Conservation (phyloP, 1,284 basidiomycete species). For the Sporisorium graminicola region DNA sequence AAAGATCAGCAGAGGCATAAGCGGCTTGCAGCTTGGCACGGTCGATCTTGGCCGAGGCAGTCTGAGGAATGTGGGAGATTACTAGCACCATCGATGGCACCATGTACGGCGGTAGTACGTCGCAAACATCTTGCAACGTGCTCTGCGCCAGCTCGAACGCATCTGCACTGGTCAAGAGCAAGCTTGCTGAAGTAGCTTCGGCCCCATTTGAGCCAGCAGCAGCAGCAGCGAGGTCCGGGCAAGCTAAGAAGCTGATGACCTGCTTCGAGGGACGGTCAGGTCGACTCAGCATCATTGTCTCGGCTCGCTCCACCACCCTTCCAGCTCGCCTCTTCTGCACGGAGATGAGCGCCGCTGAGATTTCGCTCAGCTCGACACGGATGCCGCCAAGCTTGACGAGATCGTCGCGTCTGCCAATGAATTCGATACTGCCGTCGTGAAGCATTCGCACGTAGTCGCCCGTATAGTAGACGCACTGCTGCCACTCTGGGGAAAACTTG, state of each 20-base stretch:
- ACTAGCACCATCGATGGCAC: conserved; percentile 17
- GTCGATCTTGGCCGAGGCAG: conserved; percentile 25
- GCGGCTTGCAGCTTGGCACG: conserved; percentile 17
- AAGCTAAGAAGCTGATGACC: conserved; percentile 20
- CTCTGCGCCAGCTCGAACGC: conserved; percentile 7
- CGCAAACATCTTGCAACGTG: conserved; percentile 1
- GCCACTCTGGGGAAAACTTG: background rate
- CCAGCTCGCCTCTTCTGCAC: background rate
- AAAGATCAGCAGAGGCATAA: conserved; percentile 15
- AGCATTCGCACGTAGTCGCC: conserved; percentile 52
- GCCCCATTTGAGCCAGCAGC: background rate
- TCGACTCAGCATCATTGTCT: conserved; percentile 19
- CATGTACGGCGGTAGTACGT: conserved; percentile 18
- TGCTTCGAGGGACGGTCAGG: conserved; percentile 22
- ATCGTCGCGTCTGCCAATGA: conserved; percentile 62
- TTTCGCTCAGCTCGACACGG: conserved; percentile 61
- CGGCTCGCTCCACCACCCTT: conserved; percentile 6
- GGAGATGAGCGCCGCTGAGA: conserved; percentile 20
- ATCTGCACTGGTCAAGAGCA: conserved; percentile 2
- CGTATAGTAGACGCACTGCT: conserved; percentile 35
- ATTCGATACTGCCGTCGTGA: conserved; percentile 60
- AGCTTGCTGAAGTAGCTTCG: background rate
- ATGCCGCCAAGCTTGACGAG: conserved; percentile 66
- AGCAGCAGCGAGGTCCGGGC: conserved; percentile 7
- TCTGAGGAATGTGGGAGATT: conserved; percentile 19